A percentile compares a stretch with the other conserved stretches of the same genome.
These are phyloP conservation scores for Bertia moriformis DNA, from an alignment of 2,329 filamentous ascomycete species.

Conservation along the genomic window DNA sequence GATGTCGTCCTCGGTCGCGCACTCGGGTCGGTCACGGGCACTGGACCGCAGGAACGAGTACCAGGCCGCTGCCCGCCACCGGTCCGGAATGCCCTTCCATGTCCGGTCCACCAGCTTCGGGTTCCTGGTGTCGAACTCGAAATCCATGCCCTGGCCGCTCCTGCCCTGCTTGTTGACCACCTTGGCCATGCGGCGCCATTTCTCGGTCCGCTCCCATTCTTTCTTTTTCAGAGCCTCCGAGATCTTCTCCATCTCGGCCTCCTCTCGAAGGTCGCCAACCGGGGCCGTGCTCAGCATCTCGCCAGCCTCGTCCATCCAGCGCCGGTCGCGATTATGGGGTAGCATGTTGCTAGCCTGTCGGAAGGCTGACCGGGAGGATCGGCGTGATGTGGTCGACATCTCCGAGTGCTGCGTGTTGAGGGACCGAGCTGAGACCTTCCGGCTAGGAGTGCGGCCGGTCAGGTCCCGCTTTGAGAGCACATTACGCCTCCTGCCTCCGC, in stretches of 20 bases:
- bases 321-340: conserved; percentile 44
- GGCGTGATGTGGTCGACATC: conserved; percentile 31
- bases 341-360: conserved; percentile 43
- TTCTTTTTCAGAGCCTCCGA: conserved; percentile 44
- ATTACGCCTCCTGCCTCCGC: conserved; percentile 30
- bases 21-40: conserved; percentile 48
- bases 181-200: conserved; percentile 55
- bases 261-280: conserved; percentile 35
- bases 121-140: conserved; percentile 69
- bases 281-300: conserved; percentile 49
- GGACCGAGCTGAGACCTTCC: conserved; percentile 42
- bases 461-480: conserved; percentile 26
- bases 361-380: conserved; percentile 37
- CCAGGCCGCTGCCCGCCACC: conserved; percentile 88
- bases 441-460: conserved; percentile 26
- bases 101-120: conserved; percentile 80
- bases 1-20: conserved; percentile 56
- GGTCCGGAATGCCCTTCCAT: conserved; percentile 96
- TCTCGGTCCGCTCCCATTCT: conserved; percentile 47
- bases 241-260: conserved; percentile 37
- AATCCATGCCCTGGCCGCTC: conserved; percentile 42
- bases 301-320: conserved; percentile 50
- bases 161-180: conserved; percentile 32
- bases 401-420: conserved; percentile 41
- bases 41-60: conserved; percentile 77